A percentile compares a stretch with the other conserved stretches of the same genome.
Conservation (phyloP, 768 basidiomycete genomes). For the Asterophora parasitica region DNA sequence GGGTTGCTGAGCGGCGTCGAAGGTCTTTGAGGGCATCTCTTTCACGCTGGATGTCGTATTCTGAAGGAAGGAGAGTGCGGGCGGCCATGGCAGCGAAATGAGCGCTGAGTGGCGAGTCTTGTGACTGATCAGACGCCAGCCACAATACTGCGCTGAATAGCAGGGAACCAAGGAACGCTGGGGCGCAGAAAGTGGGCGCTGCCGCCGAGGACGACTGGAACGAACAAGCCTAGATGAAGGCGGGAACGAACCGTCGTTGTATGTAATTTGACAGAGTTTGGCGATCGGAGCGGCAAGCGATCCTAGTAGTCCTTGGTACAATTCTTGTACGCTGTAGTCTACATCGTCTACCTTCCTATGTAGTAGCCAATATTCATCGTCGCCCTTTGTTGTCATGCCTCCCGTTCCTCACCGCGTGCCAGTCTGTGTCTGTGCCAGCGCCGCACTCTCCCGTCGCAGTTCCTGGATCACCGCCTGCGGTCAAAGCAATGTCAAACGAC, state of each 20-base stretch:
- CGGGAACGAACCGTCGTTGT: constrained; percentile 7
- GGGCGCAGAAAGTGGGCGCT: neutral
- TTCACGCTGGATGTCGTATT: constrained; percentile 83
- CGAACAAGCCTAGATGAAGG: neutral
- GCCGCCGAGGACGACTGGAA: neutral
- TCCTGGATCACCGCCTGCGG: constrained; percentile 79
- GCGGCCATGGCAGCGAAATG: constrained; percentile 30
- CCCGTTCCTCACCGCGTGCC: neutral
- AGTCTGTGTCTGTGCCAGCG: constrained; percentile 29
- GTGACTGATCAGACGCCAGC: constrained; percentile 2
- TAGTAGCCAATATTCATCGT: no score
- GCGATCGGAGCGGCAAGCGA: no score
- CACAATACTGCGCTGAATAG: no score
- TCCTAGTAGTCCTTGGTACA: no score
- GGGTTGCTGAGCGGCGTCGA: constrained; percentile 75
- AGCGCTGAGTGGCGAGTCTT: constrained; percentile 1
- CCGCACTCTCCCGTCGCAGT: constrained; percentile 64
- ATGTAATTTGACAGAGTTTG: constrained; percentile 22
- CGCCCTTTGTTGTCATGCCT: neutral
- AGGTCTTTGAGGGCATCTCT: constrained; percentile 83
- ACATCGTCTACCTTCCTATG: no score
- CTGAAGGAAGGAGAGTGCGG: constrained; percentile 65
- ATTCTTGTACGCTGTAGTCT: no score
- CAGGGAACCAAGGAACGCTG: neutral
- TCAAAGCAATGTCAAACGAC: constrained; percentile 6